A percentile compares a stretch with the other conserved stretches of the same genome.
Conservation (phyloP, 2,329 filamentous ascomycete species). For the Ophiostoma sp. region DNA sequence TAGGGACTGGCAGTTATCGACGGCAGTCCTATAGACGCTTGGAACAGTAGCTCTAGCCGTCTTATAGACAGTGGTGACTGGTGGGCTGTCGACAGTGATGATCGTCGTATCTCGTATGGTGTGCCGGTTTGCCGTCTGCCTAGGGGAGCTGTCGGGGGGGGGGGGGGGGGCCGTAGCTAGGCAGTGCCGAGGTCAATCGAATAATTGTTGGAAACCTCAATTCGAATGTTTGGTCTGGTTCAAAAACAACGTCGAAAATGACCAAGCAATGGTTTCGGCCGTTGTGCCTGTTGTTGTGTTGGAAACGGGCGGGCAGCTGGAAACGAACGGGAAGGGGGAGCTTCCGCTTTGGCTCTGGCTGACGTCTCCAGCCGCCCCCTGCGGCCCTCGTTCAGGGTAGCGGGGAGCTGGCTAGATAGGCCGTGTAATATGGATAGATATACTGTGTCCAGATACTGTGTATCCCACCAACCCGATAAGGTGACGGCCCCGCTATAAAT, state of each 20-base stretch:
- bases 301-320: not conserved
- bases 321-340: not conserved
- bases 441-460: not conserved
- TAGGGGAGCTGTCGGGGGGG: not conserved
- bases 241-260: not conserved
- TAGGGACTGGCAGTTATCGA: not conserved
- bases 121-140: conserved; percentile 19
- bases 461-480: conserved; percentile 7
- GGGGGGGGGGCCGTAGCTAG: no score
- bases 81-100: not conserved
- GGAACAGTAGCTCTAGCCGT: not conserved
- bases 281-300: conserved; percentile 3
- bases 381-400: not conserved
- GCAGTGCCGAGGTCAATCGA: not conserved
- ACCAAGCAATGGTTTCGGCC: not conserved
- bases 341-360: conserved; percentile 2
- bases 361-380: conserved; percentile 9
- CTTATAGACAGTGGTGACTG: not conserved
- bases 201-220: not conserved
- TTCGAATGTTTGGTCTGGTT: not conserved
- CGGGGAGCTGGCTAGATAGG: conserved; percentile 12
- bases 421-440: not conserved
- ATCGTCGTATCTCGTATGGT: not conserved
- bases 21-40: not conserved
- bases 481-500: conserved; percentile 10